phyloP scores from a whole-genome alignment of 306 rosid species.

The Cucurbita ficifolia region DNA sequence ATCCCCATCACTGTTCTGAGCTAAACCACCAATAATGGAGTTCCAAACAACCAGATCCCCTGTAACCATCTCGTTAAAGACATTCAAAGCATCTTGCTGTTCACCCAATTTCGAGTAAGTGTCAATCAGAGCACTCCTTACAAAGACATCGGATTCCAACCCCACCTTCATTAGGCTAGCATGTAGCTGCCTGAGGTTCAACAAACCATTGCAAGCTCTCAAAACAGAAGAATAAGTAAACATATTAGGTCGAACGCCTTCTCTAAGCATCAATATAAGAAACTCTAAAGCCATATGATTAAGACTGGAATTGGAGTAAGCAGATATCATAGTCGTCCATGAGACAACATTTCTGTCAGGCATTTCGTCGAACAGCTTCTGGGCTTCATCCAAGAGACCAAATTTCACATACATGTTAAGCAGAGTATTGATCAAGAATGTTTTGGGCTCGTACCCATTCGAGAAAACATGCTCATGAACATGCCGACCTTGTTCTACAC shows the following conservation, averaged over 20 bases:
- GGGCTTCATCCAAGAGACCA: constrained; percentile 52
- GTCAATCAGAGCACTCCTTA: constrained; percentile 63
- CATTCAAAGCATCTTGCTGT: constrained; percentile 28
- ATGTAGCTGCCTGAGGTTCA: constrained; percentile 51
- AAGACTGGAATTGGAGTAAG: constrained; percentile 40
- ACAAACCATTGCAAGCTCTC: constrained; percentile 49
- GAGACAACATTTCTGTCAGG: constrained; percentile 64
- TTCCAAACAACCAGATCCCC: constrained; percentile 73
- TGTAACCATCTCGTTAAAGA: constrained; percentile 58
- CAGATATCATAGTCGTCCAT: constrained; percentile 69
- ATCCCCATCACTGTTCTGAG: constrained; percentile 68
- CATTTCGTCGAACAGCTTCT: constrained; percentile 57
- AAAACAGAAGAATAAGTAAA: constrained; percentile 69
- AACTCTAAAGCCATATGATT: constrained; percentile 38
- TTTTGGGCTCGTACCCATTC: constrained; percentile 36
- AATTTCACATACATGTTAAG: constrained; percentile 60
- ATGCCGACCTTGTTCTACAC: constrained; percentile 45
- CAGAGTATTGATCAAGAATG: constrained; percentile 43
- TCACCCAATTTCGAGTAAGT: constrained; percentile 63
- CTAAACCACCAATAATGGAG: constrained; percentile 70
- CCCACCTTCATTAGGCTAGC: constrained; percentile 44
- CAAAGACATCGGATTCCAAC: constrained; percentile 71
- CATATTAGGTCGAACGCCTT: constrained; percentile 73
- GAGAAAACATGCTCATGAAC: constrained; percentile 61
- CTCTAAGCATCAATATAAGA: constrained; percentile 52